These are phyloP conservation scores for Sphenostylis stenocarpa DNA, from an alignment of 306 rosid genomes.

Conservation along the genomic window DNA sequence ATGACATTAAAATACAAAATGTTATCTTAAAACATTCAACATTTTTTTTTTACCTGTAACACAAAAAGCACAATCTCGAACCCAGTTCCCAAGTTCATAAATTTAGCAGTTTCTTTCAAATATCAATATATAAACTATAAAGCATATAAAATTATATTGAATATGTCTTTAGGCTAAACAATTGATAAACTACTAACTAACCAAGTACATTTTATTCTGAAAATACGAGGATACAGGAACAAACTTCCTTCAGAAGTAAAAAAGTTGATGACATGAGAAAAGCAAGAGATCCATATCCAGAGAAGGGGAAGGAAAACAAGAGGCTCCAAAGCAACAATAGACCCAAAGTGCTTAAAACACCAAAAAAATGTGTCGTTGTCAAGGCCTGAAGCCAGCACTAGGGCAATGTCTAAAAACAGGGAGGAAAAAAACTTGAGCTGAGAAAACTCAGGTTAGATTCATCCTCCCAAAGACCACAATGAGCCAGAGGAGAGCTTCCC, in stretches of 20 bases:
- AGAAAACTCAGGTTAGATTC: constrained; percentile 55
- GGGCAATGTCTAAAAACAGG: constrained; percentile 43
- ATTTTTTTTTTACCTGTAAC: too few relatives aligned
- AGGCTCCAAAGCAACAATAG: constrained; percentile 45
- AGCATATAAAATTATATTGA: not conserved
- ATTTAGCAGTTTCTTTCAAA: not conserved
- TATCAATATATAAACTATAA: not conserved
- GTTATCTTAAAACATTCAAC: not conserved
- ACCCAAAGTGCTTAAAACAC: constrained; percentile 57
- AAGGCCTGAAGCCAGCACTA: constrained; percentile 43
- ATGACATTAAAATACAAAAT: not conserved
- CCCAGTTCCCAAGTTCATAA: not conserved
- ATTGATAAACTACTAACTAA: not conserved
- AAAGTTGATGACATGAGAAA: constrained; percentile 17
- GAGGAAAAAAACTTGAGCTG: constrained; percentile 55
- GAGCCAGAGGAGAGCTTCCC: constrained; percentile 52
- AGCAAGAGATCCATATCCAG: constrained; percentile 27
- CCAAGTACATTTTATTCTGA: constrained; percentile 20
- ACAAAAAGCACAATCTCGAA: not conserved
- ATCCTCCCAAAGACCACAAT: constrained; percentile 32
- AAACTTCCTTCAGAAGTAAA: constrained; percentile 48
- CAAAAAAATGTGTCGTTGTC: constrained; percentile 34
- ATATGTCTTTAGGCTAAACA: not conserved
- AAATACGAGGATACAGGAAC: constrained; percentile 28
- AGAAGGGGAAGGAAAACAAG: constrained; percentile 42